Evolutionary conservation across 1,284 basidiomycete species (phyloP), one percentile per base, ranked within the genome.

Genomic region (Porogramme epimiltina): DNA sequence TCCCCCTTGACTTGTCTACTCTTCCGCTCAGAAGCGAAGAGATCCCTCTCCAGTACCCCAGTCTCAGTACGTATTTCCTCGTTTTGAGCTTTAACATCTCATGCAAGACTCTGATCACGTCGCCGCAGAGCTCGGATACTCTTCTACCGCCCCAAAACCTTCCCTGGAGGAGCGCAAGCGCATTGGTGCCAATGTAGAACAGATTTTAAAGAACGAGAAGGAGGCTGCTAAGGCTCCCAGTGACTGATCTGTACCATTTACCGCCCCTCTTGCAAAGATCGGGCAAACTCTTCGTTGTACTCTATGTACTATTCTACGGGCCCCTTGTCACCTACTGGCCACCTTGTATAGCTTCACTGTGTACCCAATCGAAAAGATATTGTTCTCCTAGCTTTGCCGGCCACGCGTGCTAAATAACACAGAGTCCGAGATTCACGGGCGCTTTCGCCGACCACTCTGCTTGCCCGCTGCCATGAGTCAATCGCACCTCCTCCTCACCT

Each of bases 41-140:
- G 2, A 59, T 88, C n/a, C 87, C 85, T 0, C 57, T 83, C n/a
- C 87, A 90, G 61, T 91, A 90, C 55, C 70, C 81, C 1, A 82
- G 78, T 52, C 74, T 90, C 42, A 82, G 88, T 89, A 62, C 52
- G 81, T 71, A 6, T 16, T 10, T 6, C 34, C n/a, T 37, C 34
- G 5, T 37, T 37, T 31, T 31, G 15, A 31, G 15, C 34, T 10
- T 13, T 6, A 9, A 37, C 34, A 16, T n/a, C n/a, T n/a, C n/a
- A n/a, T n/a, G n/a, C n/a, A n/a, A n/a, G n/a, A n/a, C n/a, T n/a
- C n/a, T n/a, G n/a, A n/a, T n/a, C n/a, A n/a, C n/a, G n/a, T n/a
- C n/a, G 11, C 16, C 24, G 5, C 55, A 84, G 81, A 77, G 57
- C 70, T 82, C 8, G 81, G 81, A 6, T 83, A 82, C 58, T 82